Evolutionary conservation across 2,329 filamentous ascomycete genomes (phyloP).

Genomic region (Cladophialophora yegresii): DNA sequence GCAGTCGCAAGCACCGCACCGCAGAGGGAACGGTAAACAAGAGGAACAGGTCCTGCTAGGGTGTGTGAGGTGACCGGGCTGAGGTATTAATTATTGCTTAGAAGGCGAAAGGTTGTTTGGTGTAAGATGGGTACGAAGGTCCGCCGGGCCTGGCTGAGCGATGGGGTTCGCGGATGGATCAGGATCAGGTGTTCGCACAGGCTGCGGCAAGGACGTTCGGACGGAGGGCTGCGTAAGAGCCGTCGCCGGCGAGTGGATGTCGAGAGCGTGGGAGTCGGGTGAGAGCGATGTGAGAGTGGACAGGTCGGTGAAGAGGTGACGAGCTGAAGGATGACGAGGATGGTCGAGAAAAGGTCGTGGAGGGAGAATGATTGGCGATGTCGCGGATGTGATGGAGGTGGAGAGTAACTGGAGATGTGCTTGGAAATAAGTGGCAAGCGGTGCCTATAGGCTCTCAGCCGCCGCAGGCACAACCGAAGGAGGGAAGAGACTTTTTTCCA

Average conservation of each 20-base stretch:
- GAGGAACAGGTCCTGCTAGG: slow-evolving; percentile 31
- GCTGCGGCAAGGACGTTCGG: slow-evolving; percentile 14
- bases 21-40: slow-evolving; percentile 17
- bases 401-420: slow-evolving; percentile 32
- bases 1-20: slow-evolving; percentile 31
- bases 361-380: slow-evolving; percentile 36
- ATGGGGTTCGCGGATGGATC: background rate
- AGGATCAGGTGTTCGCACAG: slow-evolving; percentile 32
- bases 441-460: slow-evolving; percentile 28
- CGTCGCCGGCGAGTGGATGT: slow-evolving; percentile 21
- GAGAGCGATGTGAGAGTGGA: slow-evolving; percentile 37
- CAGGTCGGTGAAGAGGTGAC: slow-evolving; percentile 38
- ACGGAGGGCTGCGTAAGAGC: slow-evolving; percentile 16
- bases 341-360: slow-evolving; percentile 35
- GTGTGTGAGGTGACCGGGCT: slow-evolving; percentile 26
- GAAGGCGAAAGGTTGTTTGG: slow-evolving; percentile 18
- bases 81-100: slow-evolving; percentile 31
- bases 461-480: slow-evolving; percentile 29
- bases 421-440: slow-evolving; percentile 20
- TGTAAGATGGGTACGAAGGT: slow-evolving; percentile 25
- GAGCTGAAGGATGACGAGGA: slow-evolving; percentile 36
- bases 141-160: slow-evolving; percentile 17
- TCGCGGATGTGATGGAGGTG: slow-evolving; percentile 28
- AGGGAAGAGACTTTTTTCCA: slow-evolving; percentile 18
- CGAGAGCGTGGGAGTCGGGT: slow-evolving; percentile 27